phyloP scores from a whole-genome alignment of 768 basidiomycete species.

The Chalciporus sphaerocephalus region DNA sequence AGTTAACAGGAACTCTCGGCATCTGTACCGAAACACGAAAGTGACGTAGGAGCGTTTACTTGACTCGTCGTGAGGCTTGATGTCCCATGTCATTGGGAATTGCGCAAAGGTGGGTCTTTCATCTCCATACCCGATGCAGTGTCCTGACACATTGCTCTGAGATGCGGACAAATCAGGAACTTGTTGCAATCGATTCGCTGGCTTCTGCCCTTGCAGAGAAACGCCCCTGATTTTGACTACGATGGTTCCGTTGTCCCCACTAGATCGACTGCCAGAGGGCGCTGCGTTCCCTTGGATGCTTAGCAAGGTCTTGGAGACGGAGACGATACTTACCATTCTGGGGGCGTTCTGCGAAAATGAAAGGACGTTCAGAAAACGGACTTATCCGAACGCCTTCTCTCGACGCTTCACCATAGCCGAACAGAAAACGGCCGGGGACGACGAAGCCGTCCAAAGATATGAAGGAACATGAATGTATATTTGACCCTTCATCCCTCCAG shows the following conservation, averaged over 20 bases:
- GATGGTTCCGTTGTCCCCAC: conserved; percentile 48
- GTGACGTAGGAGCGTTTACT: conserved; percentile 49
- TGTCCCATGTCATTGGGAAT: conserved; percentile 49
- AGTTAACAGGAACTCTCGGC: conserved; percentile 46
- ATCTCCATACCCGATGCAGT: conserved; percentile 51
- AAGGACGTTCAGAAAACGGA: conserved; percentile 50
- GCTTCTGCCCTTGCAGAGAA: conserved; percentile 28
- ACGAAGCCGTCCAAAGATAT: conserved; percentile 62
- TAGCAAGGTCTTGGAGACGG: neutral
- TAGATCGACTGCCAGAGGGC: conserved; percentile 20
- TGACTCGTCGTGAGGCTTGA: conserved; percentile 43
- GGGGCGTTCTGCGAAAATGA: conserved; percentile 47
- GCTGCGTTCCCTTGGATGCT: neutral
- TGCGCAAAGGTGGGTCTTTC: conserved; percentile 39
- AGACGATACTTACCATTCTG: conserved; percentile 33
- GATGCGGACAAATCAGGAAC: conserved; percentile 37
- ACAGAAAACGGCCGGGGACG: conserved; percentile 60
- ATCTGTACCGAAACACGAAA: conserved; percentile 64
- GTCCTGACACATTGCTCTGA: conserved; percentile 36
- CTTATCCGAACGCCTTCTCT: conserved; percentile 53
- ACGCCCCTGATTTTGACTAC: conserved; percentile 43
- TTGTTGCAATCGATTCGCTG: conserved; percentile 41
- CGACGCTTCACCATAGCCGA: conserved; percentile 51
- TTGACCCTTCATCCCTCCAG: conserved; percentile 60
- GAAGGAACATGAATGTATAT: conserved; percentile 52